Percentiles rank a stretch among this genome's conserved stretches.
These are phyloP conservation scores for Xerocomus amazonicus DNA, from an alignment of 1,284 basidiomycete species.

Conservation along the genomic window DNA sequence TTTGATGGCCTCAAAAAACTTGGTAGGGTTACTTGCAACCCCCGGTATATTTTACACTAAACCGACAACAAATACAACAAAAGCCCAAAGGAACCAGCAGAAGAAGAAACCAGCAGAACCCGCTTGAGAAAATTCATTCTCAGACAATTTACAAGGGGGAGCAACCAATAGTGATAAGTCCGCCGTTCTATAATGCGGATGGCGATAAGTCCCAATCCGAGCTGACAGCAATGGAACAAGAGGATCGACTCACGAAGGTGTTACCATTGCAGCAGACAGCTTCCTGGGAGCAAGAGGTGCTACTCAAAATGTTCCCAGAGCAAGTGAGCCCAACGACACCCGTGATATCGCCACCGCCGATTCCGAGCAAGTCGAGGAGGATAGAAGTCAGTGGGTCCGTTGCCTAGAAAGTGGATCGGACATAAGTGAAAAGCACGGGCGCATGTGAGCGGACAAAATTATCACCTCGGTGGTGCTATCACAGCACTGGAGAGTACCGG, in stretches of 20 bases:
- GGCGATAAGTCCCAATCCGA: background rate
- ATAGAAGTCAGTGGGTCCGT: background rate
- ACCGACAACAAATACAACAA: background rate
- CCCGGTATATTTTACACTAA: background rate
- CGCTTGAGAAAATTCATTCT: background rate
- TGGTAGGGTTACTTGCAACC: background rate
- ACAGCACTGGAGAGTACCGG: no score
- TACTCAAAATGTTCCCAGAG: background rate
- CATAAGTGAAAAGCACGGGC: no score
- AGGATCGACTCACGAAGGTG: constrained; percentile 1
- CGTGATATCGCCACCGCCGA: background rate
- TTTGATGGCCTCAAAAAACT: no score
- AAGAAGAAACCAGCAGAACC: background rate
- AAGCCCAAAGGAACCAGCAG: background rate
- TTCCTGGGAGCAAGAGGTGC: constrained; percentile 4
- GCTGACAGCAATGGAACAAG: background rate
- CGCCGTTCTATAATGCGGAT: constrained; percentile 3
- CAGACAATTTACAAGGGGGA: background rate
- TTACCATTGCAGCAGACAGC: constrained; percentile 15
- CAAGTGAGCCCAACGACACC: constrained; percentile 10
- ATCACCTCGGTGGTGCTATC: no score
- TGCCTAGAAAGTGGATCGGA: no score
- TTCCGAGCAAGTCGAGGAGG: background rate
- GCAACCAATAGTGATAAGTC: constrained; percentile 16
- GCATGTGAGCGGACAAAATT: no score